Base-by-base conservation (phyloP, 1,139 yeast genomes). In the Pneumocystis wakefieldiae region DNA sequence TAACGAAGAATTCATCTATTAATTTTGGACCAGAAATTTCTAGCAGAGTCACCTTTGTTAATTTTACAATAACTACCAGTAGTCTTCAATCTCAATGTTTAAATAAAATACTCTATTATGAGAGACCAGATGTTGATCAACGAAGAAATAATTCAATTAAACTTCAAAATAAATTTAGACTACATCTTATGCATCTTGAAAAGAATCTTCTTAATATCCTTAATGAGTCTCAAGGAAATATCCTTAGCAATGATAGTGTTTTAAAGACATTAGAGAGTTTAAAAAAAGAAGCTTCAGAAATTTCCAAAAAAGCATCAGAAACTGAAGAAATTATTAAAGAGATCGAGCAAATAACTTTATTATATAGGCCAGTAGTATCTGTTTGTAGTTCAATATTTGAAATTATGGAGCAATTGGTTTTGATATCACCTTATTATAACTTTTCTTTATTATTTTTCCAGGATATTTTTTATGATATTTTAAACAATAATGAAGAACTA, bases 11-110 rank as follows among this genome's bases (percentile, higher is more conserved):
- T 70, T 42, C 68, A 8, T 53, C 62, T 6, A 77, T 86, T 0
- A 63, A 57, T 0, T 71, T 86, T 2, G 74, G 85, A 0, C 77
- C 86, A 2, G 85, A 81, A 70, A 78, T 89, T 15, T 71, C 79
- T 8, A 78, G 91, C 24, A 76, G 95, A 67, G 81, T 87, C 6
- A 76, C 83, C 1, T 69, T 84, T 7, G 78, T 88, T 35, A 89
- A 88, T 72, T 91, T 86, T 72, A 80, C 92, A 0, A 76, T 87
- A 29, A 87, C 96, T 0, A 76, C 80, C 61, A 81, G 83, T 60
- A 84, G 86, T 63, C 76, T 91, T 64, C 85, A 85, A 65, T 78
- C 80, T 53, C 85, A 85, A 67, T 78, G 87, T 0, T 75, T 88
- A 63, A 82, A 85, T 67, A 74, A 80, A 63, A 77, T 88, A 0